Conservation (phyloP, 2,329 filamentous ascomycete genomes). For the Microsporum audouinii region DNA sequence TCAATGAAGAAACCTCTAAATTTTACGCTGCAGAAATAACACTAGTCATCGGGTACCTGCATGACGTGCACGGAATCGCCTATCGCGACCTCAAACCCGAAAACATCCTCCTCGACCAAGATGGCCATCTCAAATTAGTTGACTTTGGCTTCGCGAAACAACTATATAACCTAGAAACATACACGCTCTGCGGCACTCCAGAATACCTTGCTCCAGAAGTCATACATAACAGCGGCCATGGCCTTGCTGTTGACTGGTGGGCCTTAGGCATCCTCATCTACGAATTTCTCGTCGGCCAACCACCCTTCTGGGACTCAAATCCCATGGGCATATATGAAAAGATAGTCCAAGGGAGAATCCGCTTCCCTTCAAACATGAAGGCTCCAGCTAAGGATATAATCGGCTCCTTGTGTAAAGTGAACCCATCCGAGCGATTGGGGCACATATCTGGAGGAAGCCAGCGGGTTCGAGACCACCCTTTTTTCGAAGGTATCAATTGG, state of each 20-base stretch:
- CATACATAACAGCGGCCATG: conserved; percentile 54
- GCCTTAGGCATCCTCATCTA: conserved; percentile 56
- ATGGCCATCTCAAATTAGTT: conserved; percentile 55
- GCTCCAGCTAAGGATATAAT: conserved; percentile 50
- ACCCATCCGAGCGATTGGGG: conserved; percentile 51
- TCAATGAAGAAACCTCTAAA: conserved; percentile 51
- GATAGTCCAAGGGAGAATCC: conserved; percentile 52
- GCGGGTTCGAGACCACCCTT: conserved; percentile 50
- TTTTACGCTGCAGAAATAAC: conserved; percentile 59
- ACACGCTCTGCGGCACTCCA: conserved; percentile 55
- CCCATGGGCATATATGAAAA: conserved; percentile 59
- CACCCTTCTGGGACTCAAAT: conserved; percentile 58
- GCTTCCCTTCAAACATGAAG: conserved; percentile 50
- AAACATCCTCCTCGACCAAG: conserved; percentile 54
- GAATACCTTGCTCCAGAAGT: conserved; percentile 58
- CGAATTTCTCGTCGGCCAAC: conserved; percentile 56
- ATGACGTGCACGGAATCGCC: conserved; percentile 53
- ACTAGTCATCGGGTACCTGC: conserved; percentile 52
- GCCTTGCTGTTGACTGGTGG: conserved; percentile 59
- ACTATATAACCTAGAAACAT: conserved; percentile 47
- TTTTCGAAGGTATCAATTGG: conserved; percentile 53
- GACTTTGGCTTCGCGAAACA: conserved; percentile 60
- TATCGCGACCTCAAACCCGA: conserved; percentile 57
- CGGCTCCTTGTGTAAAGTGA: conserved; percentile 50
- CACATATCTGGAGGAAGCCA: conserved; percentile 50